phyloP scores from a whole-genome alignment of 192 early-diverging fungal genomes.

The Umbelopsis sp. region DNA sequence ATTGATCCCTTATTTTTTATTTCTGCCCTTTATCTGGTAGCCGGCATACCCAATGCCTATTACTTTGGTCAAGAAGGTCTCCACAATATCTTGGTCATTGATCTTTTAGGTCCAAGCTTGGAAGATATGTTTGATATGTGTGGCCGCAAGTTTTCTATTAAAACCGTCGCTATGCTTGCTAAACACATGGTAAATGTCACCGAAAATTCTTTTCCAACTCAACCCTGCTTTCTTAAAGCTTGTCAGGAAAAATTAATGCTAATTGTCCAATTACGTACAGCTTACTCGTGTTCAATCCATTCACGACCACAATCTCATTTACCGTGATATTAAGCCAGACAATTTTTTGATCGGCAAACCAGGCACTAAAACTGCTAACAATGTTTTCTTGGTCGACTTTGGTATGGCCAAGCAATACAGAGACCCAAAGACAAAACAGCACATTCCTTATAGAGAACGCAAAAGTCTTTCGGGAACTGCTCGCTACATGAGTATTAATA shows the following conservation, averaged over 20 bases:
- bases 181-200: slow-evolving; percentile 83
- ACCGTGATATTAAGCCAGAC: slow-evolving; percentile 99
- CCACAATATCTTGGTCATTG: slow-evolving; percentile 93
- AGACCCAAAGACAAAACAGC: slow-evolving; percentile 94
- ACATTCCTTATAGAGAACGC: slow-evolving; percentile 97
- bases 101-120: slow-evolving; percentile 89
- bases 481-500: slow-evolving; percentile 98
- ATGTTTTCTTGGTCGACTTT: slow-evolving; percentile 94
- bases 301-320: slow-evolving; percentile 94
- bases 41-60: slow-evolving; percentile 89
- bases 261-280: slow-evolving; percentile 29
- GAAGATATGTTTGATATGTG: slow-evolving; percentile 99
- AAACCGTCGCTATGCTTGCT: slow-evolving; percentile 95
- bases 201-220: not conserved
- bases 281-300: slow-evolving; percentile 84
- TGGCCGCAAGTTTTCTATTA: slow-evolving; percentile 83
- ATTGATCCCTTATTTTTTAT: no score
- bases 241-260: not conserved
- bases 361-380: slow-evolving; percentile 59
- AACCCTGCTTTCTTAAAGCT: not conserved
- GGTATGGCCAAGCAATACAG: slow-evolving; percentile 99
- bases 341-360: slow-evolving; percentile 95
- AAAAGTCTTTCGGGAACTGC: slow-evolving; percentile 95
- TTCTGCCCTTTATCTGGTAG: slow-evolving; percentile 24
- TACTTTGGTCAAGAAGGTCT: slow-evolving; percentile 98